These are phyloP conservation scores for Mollisia scopiformis DNA, from an alignment of 2,329 filamentous ascomycete species.

Conservation along the genomic window DNA sequence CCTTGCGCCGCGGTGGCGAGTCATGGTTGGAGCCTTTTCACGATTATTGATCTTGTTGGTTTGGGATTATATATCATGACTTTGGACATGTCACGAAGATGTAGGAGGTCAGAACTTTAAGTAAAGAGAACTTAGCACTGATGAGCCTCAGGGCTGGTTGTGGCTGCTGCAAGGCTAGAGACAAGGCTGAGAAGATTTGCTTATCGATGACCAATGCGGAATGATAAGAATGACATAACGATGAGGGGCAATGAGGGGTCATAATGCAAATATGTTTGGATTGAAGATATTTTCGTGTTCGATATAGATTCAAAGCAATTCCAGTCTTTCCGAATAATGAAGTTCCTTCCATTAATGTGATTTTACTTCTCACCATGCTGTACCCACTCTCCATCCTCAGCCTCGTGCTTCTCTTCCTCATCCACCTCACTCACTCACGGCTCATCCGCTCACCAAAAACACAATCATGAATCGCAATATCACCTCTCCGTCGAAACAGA, in stretches of 20 bases:
- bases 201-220: conserved; percentile 12
- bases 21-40: not conserved
- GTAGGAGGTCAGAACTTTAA: not conserved
- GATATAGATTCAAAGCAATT: too few species aligned
- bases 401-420: conserved; percentile 24
- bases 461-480: not conserved
- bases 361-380: conserved; percentile 21
- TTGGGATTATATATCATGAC: not conserved
- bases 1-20: not conserved
- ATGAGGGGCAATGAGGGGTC: conserved; percentile 1
- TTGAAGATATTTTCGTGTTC: too few species aligned
- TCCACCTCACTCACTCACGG: conserved; percentile 26
- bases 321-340: too few species aligned
- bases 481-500: conserved; percentile 4
- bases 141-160: not conserved
- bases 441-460: conserved; percentile 11
- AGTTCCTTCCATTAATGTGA: not conserved
- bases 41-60: not conserved
- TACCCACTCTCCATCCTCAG: conserved; percentile 28
- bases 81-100: not conserved
- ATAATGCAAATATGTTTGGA: not conserved
- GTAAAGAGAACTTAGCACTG: not conserved
- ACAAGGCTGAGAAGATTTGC: not conserved
- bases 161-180: not conserved
- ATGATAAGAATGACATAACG: conserved; percentile 15